phyloP scores from a whole-genome alignment of 768 basidiomycete species.

The Sarcomyxa edulis region DNA sequence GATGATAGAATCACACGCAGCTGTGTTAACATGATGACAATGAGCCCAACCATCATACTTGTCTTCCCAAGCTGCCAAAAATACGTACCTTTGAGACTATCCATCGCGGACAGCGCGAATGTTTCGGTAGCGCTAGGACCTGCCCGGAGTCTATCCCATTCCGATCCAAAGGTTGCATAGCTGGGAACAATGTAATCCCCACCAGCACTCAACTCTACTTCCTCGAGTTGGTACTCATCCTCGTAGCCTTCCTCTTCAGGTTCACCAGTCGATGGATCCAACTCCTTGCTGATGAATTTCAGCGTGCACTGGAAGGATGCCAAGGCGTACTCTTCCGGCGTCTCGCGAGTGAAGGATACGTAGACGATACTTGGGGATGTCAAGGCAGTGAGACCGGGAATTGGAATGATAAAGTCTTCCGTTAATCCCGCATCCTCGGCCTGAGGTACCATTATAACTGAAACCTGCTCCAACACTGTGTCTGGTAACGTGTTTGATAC shows the following conservation, averaged over 20 bases:
- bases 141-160: slow-evolving; percentile 89
- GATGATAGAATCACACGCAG: slow-evolving; percentile 93
- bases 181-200: slow-evolving; percentile 96
- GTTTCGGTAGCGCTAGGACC: slow-evolving; percentile 86
- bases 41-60: slow-evolving; percentile 10
- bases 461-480: slow-evolving; percentile 90
- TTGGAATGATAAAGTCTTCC: slow-evolving; percentile 93
- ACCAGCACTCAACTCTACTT: slow-evolving; percentile 87
- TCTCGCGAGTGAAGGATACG: slow-evolving; percentile 86
- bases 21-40: slow-evolving; percentile 39
- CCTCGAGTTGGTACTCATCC: slow-evolving; percentile 97
- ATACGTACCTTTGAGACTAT: slow-evolving; percentile 84
- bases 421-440: slow-evolving; percentile 68
- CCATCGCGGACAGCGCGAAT: slow-evolving; percentile 87
- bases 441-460: slow-evolving; percentile 86
- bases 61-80: slow-evolving; percentile 5
- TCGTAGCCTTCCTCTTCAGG: slow-evolving; percentile 99
- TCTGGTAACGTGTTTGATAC: slow-evolving; percentile 95
- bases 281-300: slow-evolving; percentile 95
- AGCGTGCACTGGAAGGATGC: slow-evolving; percentile 88
- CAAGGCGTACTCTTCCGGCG: slow-evolving; percentile 69
- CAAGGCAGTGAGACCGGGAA: slow-evolving; percentile 61
- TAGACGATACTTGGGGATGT: slow-evolving; percentile 85
- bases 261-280: slow-evolving; percentile 91
- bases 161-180: slow-evolving; percentile 85